A percentile compares a stretch with the other conserved stretches of the same genome.
phyloP scores from a whole-genome alignment of 495 filamentous ascomycete genomes.

The Sabuloglossum arenarium region DNA sequence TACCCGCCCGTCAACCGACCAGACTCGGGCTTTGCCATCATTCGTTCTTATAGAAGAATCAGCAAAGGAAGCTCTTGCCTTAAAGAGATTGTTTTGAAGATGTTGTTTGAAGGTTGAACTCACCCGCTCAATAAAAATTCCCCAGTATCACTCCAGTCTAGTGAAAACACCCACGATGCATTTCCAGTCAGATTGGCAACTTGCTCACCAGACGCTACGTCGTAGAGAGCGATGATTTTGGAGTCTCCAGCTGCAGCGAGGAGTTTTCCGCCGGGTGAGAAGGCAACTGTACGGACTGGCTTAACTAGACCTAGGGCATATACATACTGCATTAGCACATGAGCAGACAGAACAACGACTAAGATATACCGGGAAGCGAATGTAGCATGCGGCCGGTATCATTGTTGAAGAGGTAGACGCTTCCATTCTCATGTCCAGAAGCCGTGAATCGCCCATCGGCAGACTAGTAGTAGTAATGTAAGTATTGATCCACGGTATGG shows the following conservation, averaged over 20 bases:
- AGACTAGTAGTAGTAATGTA: slow-evolving; percentile 22
- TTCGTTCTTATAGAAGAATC: slow-evolving; percentile 28
- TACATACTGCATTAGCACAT: background rate
- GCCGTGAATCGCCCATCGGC: slow-evolving; percentile 68
- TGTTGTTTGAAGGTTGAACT: slow-evolving; percentile 10
- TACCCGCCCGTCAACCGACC: slow-evolving; percentile 58
- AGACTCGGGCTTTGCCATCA: slow-evolving; percentile 88
- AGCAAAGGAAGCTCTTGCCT: background rate
- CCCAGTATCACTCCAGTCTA: slow-evolving; percentile 87
- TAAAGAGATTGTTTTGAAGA: background rate
- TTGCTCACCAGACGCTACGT: slow-evolving; percentile 79
- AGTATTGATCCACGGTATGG: slow-evolving; percentile 1
- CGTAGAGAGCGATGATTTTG: slow-evolving; percentile 73
- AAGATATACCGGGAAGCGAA: slow-evolving; percentile 48
- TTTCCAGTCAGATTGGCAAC: slow-evolving; percentile 67
- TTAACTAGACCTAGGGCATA: slow-evolving; percentile 48
- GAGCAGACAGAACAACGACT: background rate
- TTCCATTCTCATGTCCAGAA: slow-evolving; percentile 80
- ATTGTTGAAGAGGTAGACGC: slow-evolving; percentile 89
- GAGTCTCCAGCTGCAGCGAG: slow-evolving; percentile 89
- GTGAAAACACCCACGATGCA: slow-evolving; percentile 63
- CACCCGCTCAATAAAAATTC: slow-evolving; percentile 79
- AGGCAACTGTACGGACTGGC: slow-evolving; percentile 61
- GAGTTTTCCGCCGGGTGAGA: slow-evolving; percentile 64
- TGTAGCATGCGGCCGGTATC: slow-evolving; percentile 68